These are phyloP conservation scores for Logfia minima DNA, from an alignment of 129 eudicot genomes.

Conservation along the genomic window DNA sequence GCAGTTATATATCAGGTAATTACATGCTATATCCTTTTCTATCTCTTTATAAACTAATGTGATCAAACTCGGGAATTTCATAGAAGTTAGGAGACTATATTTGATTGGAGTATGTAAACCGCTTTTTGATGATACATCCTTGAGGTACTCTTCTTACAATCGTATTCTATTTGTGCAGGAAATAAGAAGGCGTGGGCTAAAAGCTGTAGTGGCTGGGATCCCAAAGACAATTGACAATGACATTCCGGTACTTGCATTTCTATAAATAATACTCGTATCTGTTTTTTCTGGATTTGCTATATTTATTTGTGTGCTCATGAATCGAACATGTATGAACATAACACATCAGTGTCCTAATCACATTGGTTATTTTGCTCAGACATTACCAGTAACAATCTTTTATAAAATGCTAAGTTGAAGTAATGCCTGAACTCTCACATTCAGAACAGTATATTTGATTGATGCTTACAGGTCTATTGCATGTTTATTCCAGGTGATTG, in stretches of 20 bases:
- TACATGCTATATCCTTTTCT: constrained; percentile 4
- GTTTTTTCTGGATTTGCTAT: neutral
- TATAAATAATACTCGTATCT: neutral
- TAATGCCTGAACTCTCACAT: neutral
- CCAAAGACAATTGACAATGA: constrained; percentile 89
- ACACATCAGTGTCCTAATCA: neutral
- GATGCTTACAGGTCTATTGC: constrained; percentile 1
- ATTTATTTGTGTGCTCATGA: neutral
- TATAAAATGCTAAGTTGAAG: neutral
- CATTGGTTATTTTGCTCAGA: neutral
- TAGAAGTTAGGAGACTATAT: neutral
- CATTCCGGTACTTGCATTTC: constrained; percentile 59
- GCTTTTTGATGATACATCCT: neutral
- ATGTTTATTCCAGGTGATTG: constrained; percentile 66
- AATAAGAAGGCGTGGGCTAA: constrained; percentile 73
- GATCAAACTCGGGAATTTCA: neutral
- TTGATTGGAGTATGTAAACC: neutral
- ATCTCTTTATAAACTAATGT: neutral
- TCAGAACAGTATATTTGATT: neutral
- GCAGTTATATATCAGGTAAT: constrained; percentile 74
- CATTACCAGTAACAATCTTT: neutral
- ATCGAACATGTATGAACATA: neutral
- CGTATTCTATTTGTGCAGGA: constrained; percentile 54
- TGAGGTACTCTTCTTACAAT: neutral
- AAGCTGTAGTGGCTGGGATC: constrained; percentile 84